Conservation (phyloP, 495 filamentous ascomycete species). For the Cercophora newfieldiana region DNA sequence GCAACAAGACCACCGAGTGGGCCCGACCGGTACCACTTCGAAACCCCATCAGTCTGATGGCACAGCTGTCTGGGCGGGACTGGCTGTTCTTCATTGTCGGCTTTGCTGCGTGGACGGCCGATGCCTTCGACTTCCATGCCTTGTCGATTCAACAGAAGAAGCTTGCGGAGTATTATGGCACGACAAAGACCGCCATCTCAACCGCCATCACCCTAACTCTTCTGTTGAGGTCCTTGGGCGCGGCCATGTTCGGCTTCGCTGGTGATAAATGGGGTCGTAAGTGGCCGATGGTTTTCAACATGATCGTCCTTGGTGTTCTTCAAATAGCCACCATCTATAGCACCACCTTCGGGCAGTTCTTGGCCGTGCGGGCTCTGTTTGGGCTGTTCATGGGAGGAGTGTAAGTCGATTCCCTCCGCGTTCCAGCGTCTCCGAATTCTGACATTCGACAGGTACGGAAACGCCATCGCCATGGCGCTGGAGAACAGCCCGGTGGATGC, state of each 20-base stretch:
- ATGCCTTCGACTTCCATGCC: constrained; percentile 78
- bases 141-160: constrained; percentile 70
- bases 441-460: constrained; percentile 54
- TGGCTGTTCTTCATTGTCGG: constrained; percentile 69
- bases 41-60: constrained; percentile 63
- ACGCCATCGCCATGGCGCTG: constrained; percentile 77
- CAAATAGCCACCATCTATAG: constrained; percentile 75
- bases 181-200: constrained; percentile 65
- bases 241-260: constrained; percentile 68
- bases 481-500: constrained; percentile 73
- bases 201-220: constrained; percentile 75
- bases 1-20: constrained; percentile 59
- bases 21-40: constrained; percentile 55
- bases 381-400: constrained; percentile 85
- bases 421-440: neutral
- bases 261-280: constrained; percentile 77
- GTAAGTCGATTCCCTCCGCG: constrained; percentile 9
- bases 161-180: constrained; percentile 64
- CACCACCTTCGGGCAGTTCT: constrained; percentile 63
- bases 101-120: constrained; percentile 64
- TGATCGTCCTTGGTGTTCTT: constrained; percentile 61
- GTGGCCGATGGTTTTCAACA: constrained; percentile 76
- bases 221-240: constrained; percentile 68
- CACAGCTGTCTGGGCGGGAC: constrained; percentile 52
- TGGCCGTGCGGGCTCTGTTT: constrained; percentile 69